phyloP scores from a whole-genome alignment of 2,329 filamentous ascomycete species.

The Clarireedia homoeocarpa region DNA sequence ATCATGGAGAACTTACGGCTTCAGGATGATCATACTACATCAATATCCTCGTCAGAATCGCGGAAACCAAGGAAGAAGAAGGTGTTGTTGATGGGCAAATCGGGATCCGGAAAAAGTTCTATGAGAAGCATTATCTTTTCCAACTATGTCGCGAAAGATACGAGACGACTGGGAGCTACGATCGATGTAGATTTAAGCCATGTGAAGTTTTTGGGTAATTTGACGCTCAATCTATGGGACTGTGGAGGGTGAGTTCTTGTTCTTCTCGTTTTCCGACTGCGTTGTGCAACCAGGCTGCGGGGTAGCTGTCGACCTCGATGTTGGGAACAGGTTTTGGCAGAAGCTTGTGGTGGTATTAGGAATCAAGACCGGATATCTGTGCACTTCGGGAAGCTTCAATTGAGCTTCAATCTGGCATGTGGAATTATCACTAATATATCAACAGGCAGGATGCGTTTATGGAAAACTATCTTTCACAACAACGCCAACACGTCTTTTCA shows the following conservation, averaged over 20 bases:
- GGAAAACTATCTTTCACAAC: slow-evolving; percentile 94
- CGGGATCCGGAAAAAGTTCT: slow-evolving; percentile 92
- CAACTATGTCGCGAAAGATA: slow-evolving; percentile 97
- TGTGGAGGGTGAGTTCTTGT: slow-evolving; percentile 65
- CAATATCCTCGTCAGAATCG: slow-evolving; percentile 9
- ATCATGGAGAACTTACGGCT: slow-evolving; percentile 8
- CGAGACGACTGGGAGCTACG: slow-evolving; percentile 82
- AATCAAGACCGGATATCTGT: background rate
- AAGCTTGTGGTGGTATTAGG: background rate
- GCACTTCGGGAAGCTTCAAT: background rate
- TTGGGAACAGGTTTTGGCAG: background rate
- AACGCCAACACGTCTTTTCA: slow-evolving; percentile 92
- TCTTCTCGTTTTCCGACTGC: background rate
- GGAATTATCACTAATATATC: slow-evolving; percentile 15
- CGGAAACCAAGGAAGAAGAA: slow-evolving; percentile 73
- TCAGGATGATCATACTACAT: slow-evolving; percentile 1
- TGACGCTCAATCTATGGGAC: slow-evolving; percentile 97
- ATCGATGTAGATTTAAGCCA: slow-evolving; percentile 98
- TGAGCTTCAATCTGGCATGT: background rate
- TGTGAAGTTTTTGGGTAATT: slow-evolving; percentile 96
- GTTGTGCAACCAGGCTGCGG: background rate
- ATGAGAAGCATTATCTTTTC: slow-evolving; percentile 99
- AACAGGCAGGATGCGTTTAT: slow-evolving; percentile 91
- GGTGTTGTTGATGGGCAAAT: slow-evolving; percentile 88
- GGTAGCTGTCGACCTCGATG: background rate